Evolutionary conservation across 1,284 basidiomycete genomes (phyloP).

Genomic region (Xerocomus minutiporus): DNA sequence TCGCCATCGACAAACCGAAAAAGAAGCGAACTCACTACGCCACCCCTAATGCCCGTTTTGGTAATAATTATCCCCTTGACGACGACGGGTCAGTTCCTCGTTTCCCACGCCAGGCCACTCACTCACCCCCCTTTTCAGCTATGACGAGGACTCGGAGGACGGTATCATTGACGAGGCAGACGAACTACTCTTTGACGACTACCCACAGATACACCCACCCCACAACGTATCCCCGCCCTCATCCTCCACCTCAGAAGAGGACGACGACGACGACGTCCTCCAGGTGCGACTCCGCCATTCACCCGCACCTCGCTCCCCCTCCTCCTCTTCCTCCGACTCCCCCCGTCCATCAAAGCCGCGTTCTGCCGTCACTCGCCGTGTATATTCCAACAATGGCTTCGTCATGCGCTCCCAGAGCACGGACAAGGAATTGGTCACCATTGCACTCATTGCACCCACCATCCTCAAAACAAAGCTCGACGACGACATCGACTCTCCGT

Average conservation of each 20-base stretch:
- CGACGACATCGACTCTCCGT: conserved; percentile 33
- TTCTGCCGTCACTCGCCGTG: conserved; percentile 7
- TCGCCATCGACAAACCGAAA: conserved; percentile 81
- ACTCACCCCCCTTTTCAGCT: conserved; percentile 35
- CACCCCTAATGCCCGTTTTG: conserved; percentile 10
- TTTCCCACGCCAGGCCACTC: neutral
- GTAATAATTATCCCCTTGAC: conserved; percentile 30
- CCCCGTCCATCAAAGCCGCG: conserved; percentile 14
- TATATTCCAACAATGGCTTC: conserved; percentile 12
- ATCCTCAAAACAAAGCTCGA: conserved; percentile 76
- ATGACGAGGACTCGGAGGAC: conserved; percentile 62
- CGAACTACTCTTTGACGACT: conserved; percentile 29
- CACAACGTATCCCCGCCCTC: conserved; percentile 34
- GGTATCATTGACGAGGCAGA: conserved; percentile 35
- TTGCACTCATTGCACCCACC: conserved; percentile 92
- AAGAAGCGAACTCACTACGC: conserved; percentile 15
- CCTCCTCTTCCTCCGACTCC: conserved; percentile 37
- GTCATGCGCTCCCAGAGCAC: conserved; percentile 38
- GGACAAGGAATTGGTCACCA: conserved; percentile 71
- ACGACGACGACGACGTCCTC: conserved; percentile 31
- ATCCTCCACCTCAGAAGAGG: conserved; percentile 31
- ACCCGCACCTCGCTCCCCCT: conserved; percentile 23
- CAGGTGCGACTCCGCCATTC: conserved; percentile 27
- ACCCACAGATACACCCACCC: conserved; percentile 13
- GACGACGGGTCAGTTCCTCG: conserved; percentile 57